Evolutionary conservation across 176 grass and related monocot species (phyloP), one percentile per base, ranked within the genome.

Genomic region (Sorghum bicolor): DNA sequence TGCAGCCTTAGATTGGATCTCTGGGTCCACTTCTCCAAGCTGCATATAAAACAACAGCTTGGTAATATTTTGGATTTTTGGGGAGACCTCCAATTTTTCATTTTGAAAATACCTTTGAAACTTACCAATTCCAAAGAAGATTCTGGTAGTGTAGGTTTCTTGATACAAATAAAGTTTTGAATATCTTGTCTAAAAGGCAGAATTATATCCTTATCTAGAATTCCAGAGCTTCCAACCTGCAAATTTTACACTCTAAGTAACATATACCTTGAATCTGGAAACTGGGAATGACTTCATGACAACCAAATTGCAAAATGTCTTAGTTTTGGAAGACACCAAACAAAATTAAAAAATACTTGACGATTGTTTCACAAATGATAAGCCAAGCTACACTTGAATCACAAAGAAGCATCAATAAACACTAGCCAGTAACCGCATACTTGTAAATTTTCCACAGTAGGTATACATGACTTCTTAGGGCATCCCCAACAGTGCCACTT

Each of bases 91-190:
- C 58, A 26, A 70, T 40, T 57, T 29, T 10, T 20, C 52, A 53
- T 72, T 72, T 33, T 78, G 32, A 77, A 61, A 39, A 76, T 71
- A 86, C 29, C 26, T 57, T 60, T 81, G 70, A 30, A 53, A 85
- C 85, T 72, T 88, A 91, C 89, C 85, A 91, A 62, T 44, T 91
- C 50, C 69, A 91, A 79, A 65, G 70, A 91, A 85, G 81, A 72
- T 84, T 77, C 81, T 36, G 22, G 76, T 77, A 85, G 80, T 70
- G 81, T 70, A 36, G 53, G 34, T 81, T 80, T 77, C 64, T 91
- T 91, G 28, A 71, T 70, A 16, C 39, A 28, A 74, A 91, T 87
- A 29, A 87, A 81, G 10, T 72, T 80, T 24, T 81, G 64, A 60
- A 88, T 70, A 44, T 87, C 79, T 70, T 82, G 26, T 43, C 32